phyloP scores from a whole-genome alignment of 2,329 filamentous ascomycete species.

The Alternaria gaisen region DNA sequence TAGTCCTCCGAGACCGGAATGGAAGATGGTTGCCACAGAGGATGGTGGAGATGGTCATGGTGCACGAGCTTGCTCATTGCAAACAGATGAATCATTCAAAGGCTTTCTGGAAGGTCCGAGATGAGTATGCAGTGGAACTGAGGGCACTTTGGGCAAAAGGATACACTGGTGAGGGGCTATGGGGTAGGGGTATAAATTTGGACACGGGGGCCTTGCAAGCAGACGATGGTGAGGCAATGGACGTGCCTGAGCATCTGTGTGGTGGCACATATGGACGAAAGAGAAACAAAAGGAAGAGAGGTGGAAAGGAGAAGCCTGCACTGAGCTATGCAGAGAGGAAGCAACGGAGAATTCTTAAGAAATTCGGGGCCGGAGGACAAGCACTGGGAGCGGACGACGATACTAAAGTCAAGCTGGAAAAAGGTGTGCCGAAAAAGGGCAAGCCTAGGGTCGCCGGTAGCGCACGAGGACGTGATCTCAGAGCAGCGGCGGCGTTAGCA shows the following conservation, averaged over 20 bases:
- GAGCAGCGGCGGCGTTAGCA: slow-evolving; percentile 79
- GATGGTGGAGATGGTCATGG: slow-evolving; percentile 94
- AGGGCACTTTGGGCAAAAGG: slow-evolving; percentile 71
- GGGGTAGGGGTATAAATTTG: slow-evolving; percentile 75
- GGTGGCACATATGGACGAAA: slow-evolving; percentile 76
- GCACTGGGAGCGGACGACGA: slow-evolving; percentile 74
- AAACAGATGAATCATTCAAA: slow-evolving; percentile 90
- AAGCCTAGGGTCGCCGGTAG: slow-evolving; percentile 80
- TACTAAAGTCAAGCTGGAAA: slow-evolving; percentile 71
- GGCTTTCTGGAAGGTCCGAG: slow-evolving; percentile 81
- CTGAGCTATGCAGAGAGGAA: slow-evolving; percentile 76
- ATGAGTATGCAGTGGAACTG: slow-evolving; percentile 76
- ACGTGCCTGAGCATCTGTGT: slow-evolving; percentile 70
- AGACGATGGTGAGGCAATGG: slow-evolving; percentile 33
- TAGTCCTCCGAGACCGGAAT: slow-evolving; percentile 76
- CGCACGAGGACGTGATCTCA: slow-evolving; percentile 75
- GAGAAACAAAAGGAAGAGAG: slow-evolving; percentile 61
- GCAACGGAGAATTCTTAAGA: slow-evolving; percentile 75
- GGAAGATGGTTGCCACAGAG: slow-evolving; percentile 78
- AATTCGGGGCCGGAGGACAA: slow-evolving; percentile 77
- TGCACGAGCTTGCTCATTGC: slow-evolving; percentile 89
- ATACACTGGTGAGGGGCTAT: slow-evolving; percentile 84
- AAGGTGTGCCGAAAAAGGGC: slow-evolving; percentile 66
- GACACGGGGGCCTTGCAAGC: slow-evolving; percentile 53
- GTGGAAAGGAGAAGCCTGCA: slow-evolving; percentile 54